Conservation (phyloP, 1,284 basidiomycete genomes). For the Microstroma glucosiphilum region DNA sequence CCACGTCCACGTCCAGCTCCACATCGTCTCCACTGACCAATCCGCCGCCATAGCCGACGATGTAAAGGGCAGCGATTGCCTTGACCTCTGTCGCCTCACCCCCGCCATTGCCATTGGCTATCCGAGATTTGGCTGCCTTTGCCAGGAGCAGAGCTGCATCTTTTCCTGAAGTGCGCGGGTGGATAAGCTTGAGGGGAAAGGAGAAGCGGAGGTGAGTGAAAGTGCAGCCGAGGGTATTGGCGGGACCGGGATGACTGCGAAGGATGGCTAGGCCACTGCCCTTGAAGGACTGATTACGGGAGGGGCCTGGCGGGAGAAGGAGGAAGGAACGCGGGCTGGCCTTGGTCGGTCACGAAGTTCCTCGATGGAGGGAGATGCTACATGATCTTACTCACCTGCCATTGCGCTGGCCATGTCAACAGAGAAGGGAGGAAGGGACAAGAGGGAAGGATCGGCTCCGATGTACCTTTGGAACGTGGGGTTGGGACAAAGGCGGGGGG, state of each 20-base stretch:
- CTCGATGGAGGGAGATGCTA: too few species aligned
- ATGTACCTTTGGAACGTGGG: too few species aligned
- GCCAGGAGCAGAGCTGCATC: not conserved
- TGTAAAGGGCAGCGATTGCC: slow-evolving; percentile 66
- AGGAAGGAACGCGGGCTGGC: too few species aligned
- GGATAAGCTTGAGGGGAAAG: slow-evolving; percentile 86
- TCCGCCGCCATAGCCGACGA: slow-evolving; percentile 86
- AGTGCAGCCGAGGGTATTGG: slow-evolving; percentile 9
- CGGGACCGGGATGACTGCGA: not conserved
- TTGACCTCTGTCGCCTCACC: slow-evolving; percentile 48
- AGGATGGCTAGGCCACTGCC: slow-evolving; percentile 14
- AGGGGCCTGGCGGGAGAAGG: too few species aligned
- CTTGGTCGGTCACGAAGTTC: too few species aligned
- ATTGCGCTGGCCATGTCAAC: too few species aligned
- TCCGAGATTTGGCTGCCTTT: not conserved
- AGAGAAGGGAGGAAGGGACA: too few species aligned
- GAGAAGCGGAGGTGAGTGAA: slow-evolving; percentile 72
- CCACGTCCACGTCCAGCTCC: slow-evolving; percentile 62
- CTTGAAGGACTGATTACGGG: slow-evolving; percentile 8
- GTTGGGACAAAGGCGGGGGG: too few species aligned
- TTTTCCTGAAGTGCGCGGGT: slow-evolving; percentile 56
- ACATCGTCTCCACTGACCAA: slow-evolving; percentile 81
- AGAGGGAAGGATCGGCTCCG: too few species aligned
- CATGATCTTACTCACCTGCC: too few species aligned
- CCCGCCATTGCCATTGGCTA: not conserved